A percentile compares a stretch with the other conserved stretches of the same genome.
These are phyloP conservation scores for Vigna radiata DNA, from an alignment of 306 rosid genomes.

Conservation along the genomic window DNA sequence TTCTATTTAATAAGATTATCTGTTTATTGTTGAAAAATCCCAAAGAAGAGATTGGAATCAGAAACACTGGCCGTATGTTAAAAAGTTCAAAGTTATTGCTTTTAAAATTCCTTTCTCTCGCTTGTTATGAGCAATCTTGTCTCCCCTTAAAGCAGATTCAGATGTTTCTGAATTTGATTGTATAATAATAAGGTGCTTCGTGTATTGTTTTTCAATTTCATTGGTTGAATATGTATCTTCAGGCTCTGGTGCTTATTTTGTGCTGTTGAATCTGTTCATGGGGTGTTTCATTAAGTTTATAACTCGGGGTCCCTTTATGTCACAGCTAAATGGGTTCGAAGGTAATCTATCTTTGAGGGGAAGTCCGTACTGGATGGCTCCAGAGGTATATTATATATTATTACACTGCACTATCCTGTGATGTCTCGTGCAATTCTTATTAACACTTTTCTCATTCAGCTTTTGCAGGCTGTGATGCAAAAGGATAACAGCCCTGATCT, in stretches of 20 bases:
- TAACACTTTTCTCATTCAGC: slow-evolving; percentile 60
- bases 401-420: slow-evolving; percentile 25
- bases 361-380: slow-evolving; percentile 99
- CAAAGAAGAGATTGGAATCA: neutral
- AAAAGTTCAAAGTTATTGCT: slow-evolving; percentile 37
- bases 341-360: slow-evolving; percentile 84
- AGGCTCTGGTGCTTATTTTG: slow-evolving; percentile 7
- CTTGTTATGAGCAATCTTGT: slow-evolving; percentile 30
- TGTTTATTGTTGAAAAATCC: neutral
- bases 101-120: slow-evolving; percentile 29
- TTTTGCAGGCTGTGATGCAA: slow-evolving; percentile 77
- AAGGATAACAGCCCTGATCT: slow-evolving; percentile 81
- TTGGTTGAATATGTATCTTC: slow-evolving; percentile 16
- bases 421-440: slow-evolving; percentile 28
- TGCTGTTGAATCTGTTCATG: neutral
- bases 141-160: neutral
- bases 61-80: slow-evolving; percentile 5
- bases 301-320: slow-evolving; percentile 40
- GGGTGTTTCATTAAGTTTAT: slow-evolving; percentile 22
- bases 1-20: neutral
- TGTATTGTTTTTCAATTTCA: neutral
- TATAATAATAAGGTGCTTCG: neutral
- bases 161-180: slow-evolving; percentile 2
- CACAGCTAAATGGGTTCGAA: slow-evolving; percentile 73
- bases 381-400: slow-evolving; percentile 74